Percentiles rank a stretch among this genome's conserved stretches.
Conservation (phyloP, 805 yeast species). For the Ogataea minuta region DNA sequence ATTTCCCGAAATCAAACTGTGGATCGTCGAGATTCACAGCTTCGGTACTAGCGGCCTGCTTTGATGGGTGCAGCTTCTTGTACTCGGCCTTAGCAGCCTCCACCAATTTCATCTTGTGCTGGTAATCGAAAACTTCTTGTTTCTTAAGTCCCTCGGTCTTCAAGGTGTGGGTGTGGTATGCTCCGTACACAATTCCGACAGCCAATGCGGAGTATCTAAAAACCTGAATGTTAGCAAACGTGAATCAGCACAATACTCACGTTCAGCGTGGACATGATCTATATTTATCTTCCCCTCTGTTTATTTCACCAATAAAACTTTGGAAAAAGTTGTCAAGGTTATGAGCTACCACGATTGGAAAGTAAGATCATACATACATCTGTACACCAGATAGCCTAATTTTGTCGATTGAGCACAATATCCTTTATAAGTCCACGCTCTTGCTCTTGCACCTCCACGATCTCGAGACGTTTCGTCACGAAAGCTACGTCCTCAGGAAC, state of each 20-base stretch:
- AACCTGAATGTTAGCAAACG: constrained; percentile 45
- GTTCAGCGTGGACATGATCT: constrained; percentile 48
- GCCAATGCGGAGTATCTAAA: constrained; percentile 91
- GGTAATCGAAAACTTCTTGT: constrained; percentile 57
- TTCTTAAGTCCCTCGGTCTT: constrained; percentile 57
- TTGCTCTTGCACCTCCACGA: constrained; percentile 46
- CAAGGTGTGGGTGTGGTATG: constrained; percentile 72
- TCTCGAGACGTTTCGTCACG: constrained; percentile 50
- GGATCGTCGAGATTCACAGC: constrained; percentile 82
- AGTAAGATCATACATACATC: neutral
- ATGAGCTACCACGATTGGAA: constrained; percentile 1
- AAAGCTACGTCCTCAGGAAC: constrained; percentile 56
- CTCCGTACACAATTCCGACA: constrained; percentile 86
- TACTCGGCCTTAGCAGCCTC: constrained; percentile 87
- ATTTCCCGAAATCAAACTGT: constrained; percentile 78
- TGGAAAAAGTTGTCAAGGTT: constrained; percentile 14
- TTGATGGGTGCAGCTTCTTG: constrained; percentile 57
- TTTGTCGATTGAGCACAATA: constrained; percentile 46
- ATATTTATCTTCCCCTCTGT: constrained; percentile 9
- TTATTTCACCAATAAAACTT: constrained; percentile 16
- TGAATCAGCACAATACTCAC: constrained; percentile 30
- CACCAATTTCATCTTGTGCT: constrained; percentile 70
- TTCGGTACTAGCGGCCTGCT: constrained; percentile 42
- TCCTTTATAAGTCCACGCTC: constrained; percentile 59
- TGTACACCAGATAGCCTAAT: neutral